These are phyloP conservation scores for Fusarium buharicum DNA, from an alignment of 2,329 filamentous ascomycete genomes.

Conservation along the genomic window DNA sequence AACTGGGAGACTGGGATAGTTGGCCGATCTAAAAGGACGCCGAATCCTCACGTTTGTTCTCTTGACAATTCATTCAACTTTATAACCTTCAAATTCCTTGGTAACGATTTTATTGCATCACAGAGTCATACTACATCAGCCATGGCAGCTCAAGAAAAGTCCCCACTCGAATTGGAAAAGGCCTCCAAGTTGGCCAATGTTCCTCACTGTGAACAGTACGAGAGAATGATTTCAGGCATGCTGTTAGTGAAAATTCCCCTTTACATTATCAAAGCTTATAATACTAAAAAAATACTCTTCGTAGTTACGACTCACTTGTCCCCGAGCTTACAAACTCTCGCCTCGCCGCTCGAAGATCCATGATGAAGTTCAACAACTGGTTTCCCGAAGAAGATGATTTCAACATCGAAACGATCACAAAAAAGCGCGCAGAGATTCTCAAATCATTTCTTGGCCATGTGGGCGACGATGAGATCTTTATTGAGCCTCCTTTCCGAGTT, in stretches of 20 bases:
- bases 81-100: rapidly evolving
- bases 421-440: slow-evolving; percentile 53
- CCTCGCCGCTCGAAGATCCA: slow-evolving; percentile 60
- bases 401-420: neutral
- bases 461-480: slow-evolving; percentile 59
- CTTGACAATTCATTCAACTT: rapidly evolving
- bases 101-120: rapidly evolving
- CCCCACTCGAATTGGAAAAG: slow-evolving; percentile 25
- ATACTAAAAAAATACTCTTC: neutral
- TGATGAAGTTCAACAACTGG: slow-evolving; percentile 64
- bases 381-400: slow-evolving; percentile 52
- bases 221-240: slow-evolving; percentile 73
- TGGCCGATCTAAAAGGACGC: neutral
- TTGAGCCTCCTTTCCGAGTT: slow-evolving; percentile 68
- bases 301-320: slow-evolving; percentile 59
- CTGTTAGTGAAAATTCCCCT: slow-evolving; percentile 52
- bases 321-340: slow-evolving; percentile 58
- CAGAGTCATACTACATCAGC: neutral
- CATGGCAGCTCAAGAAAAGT: slow-evolving; percentile 30
- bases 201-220: slow-evolving; percentile 69
- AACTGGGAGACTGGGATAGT: neutral
- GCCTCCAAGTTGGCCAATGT: slow-evolving; percentile 55
- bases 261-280: rapidly evolving
- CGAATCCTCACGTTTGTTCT: rapidly evolving
- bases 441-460: slow-evolving; percentile 57